These are phyloP conservation scores for Nasturtium officinale DNA, from an alignment of 345 rosid species.

Conservation along the genomic window DNA sequence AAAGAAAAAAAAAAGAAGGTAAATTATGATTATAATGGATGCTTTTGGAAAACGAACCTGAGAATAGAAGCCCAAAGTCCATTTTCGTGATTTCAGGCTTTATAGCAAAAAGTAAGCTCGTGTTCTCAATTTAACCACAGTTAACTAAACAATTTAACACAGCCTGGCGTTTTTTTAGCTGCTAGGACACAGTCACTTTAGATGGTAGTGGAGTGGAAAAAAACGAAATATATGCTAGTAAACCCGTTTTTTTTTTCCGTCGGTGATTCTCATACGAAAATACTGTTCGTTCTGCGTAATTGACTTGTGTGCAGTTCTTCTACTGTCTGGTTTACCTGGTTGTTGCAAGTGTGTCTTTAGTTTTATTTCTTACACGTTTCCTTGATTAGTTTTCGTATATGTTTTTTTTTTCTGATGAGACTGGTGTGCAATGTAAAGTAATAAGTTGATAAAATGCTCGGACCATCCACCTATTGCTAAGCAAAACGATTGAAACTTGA, in stretches of 20 bases:
- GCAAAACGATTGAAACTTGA: not conserved
- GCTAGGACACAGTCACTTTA: too few species aligned
- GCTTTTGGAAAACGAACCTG: slow-evolving; percentile 9
- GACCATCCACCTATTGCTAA: not conserved
- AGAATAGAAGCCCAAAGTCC: slow-evolving; percentile 7
- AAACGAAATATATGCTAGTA: too few species aligned
- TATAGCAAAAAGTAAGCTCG: slow-evolving; percentile 12
- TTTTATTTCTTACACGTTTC: not conserved
- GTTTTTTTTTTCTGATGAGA: not conserved
- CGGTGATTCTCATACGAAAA: not conserved
- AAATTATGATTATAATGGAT: not conserved
- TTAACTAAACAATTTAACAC: not conserved
- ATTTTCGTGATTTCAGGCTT: slow-evolving; percentile 18
- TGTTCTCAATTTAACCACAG: slow-evolving; percentile 28
- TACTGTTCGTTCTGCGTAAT: not conserved
- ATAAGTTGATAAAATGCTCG: not conserved
- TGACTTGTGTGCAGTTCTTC: not conserved
- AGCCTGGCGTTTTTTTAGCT: too few species aligned
- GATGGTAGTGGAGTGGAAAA: too few species aligned
- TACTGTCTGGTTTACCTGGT: not conserved
- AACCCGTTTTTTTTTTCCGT: not conserved
- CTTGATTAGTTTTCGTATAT: not conserved
- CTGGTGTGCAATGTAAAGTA: not conserved
- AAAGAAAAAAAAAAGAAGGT: too few species aligned
- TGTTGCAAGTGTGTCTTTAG: not conserved